Evolutionary conservation across 257 asterid species (phyloP), one percentile per base, ranked within the genome.

Genomic region (Solanum ahanhuiri): DNA sequence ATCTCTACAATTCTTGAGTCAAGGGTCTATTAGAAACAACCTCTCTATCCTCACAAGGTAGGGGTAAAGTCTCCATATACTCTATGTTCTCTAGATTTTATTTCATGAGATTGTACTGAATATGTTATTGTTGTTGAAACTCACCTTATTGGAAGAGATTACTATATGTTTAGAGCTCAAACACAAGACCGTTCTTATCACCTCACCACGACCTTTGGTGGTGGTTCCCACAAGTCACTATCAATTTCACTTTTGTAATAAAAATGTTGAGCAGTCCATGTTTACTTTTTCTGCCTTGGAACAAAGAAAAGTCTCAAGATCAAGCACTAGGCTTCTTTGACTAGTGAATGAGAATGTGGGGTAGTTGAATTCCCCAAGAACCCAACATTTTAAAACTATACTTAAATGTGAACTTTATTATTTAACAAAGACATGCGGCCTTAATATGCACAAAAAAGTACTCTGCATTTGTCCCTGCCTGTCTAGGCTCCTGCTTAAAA

Each of bases 311-410:
- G 84, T 28, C 30, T 37, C 2, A 81, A 28, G 28, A 28, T 81
- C 20, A 84, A 73, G 82, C 60, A 51, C 75, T 66, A 82, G 35
- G 73, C 76, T 63, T 70, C 75, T 88, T 87, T 88, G 89, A 90
- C 88, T 83, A 70, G 20, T 48, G 33, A 23, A 64, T 23, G 15
- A 82, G 14, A 37, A 81, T 70, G 89, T 77, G 86, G 86, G 88
- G 92, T 41, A 9, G 88, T 57, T 82, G 87, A 88, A 81, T 48
- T 48, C 43, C 67, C 11, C 28, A 43, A 77, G 41, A 82, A 48
- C 77, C 84, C 76, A 83, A 87, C 67, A 89, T 60, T 71, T 83
- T 79, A 87, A 88, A 88, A 57, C 51, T 86, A 88, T 66, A 31
- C 86, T 4, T 48, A 48, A 81, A 81, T 81, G 67, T 81, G 67